These are phyloP conservation scores for Neurospora sp. DNA, from an alignment of 495 filamentous ascomycete genomes.

Conservation along the genomic window DNA sequence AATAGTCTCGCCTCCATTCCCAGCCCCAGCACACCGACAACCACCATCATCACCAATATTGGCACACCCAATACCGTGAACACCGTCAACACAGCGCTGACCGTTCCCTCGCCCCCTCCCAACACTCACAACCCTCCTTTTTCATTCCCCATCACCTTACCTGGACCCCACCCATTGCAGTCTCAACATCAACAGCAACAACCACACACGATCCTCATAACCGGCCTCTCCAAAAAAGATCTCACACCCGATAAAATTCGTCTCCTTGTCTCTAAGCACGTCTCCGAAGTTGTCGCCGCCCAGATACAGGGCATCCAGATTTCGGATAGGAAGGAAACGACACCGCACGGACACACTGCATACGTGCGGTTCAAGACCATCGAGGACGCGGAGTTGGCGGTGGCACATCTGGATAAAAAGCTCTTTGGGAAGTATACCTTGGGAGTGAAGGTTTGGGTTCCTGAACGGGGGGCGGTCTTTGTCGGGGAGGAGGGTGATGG, in stretches of 20 bases:
- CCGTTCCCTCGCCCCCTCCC: neutral
- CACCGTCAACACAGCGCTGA: neutral
- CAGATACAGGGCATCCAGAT: neutral
- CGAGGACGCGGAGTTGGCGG: neutral
- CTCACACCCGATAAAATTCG: neutral
- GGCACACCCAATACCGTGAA: neutral
- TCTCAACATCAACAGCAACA: neutral
- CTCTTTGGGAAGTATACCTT: neutral
- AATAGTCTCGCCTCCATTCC: neutral
- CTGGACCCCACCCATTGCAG: neutral
- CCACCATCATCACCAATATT: neutral
- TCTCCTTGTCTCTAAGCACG: neutral
- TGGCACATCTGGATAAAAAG: neutral
- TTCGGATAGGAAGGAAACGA: neutral
- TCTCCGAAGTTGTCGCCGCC: neutral
- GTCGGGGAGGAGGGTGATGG: neutral
- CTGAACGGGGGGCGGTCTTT: neutral
- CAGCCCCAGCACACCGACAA: neutral
- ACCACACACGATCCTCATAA: neutral
- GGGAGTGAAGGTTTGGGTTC: neutral
- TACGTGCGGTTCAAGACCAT: constrained; percentile 4
- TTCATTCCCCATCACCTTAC: neutral
- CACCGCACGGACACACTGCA: neutral
- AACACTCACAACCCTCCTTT: neutral
- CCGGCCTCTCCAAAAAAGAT: neutral